phyloP scores from a whole-genome alignment of 2,329 filamentous ascomycete species.

The Ilyonectria mors-panacis region DNA sequence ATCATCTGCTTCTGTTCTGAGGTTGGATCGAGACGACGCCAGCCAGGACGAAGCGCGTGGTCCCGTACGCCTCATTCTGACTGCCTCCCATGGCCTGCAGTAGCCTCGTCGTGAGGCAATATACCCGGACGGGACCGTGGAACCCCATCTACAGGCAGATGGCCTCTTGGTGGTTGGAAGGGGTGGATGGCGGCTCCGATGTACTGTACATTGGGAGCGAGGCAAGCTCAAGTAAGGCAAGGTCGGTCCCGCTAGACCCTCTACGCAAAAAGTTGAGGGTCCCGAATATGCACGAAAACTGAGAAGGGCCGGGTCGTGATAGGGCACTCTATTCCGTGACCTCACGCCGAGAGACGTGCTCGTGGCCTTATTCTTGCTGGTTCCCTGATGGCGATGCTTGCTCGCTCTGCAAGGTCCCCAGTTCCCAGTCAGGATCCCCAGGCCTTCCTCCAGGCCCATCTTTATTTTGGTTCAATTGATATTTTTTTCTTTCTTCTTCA shows the following conservation, averaged over 20 bases:
- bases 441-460: constrained; percentile 22
- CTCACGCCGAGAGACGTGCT: constrained; percentile 37
- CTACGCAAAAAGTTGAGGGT: constrained; percentile 27
- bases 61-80: constrained; percentile 29
- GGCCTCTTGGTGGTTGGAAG: background rate
- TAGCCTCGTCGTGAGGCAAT: constrained; percentile 41
- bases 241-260: constrained; percentile 37
- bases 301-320: constrained; percentile 36
- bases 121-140: constrained; percentile 37
- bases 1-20: constrained; percentile 31
- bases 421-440: constrained; percentile 18
- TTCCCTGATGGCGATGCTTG: constrained; percentile 23
- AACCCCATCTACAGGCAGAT: constrained; percentile 13
- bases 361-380: constrained; percentile 33
- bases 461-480: constrained; percentile 21
- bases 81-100: constrained; percentile 42
- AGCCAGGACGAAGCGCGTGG: constrained; percentile 29
- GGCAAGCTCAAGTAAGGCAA: constrained; percentile 26
- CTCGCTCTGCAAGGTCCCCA: constrained; percentile 27
- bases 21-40: constrained; percentile 35
- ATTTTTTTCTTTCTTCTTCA: constrained; percentile 3
- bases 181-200: constrained; percentile 9
- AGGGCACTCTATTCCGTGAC: constrained; percentile 42
- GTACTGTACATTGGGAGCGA: constrained; percentile 36
- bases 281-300: constrained; percentile 43